phyloP scores from a whole-genome alignment of 202 grass and related monocot species.

The Cymbopogon flexuosus region DNA sequence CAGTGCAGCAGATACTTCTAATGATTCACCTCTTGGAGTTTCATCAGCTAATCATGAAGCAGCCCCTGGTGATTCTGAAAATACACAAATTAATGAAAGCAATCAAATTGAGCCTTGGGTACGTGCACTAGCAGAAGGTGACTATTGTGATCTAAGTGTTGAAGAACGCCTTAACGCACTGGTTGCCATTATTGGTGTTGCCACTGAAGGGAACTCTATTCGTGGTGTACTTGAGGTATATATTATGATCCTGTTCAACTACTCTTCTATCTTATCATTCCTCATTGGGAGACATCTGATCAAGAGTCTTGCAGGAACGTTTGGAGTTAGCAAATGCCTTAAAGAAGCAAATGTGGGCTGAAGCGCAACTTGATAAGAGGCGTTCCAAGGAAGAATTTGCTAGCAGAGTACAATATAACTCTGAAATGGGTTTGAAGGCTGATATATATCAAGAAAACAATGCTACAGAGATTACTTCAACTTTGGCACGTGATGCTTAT shows the following conservation, averaged over 20 bases:
- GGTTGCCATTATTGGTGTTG: conserved; percentile 71
- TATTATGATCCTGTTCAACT: conserved; percentile 11
- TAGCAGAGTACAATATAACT: conserved; percentile 58
- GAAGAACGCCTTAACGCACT: conserved; percentile 87
- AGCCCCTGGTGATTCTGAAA: conserved; percentile 44
- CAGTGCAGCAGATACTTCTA: conserved; percentile 28
- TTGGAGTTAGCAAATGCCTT: conserved; percentile 90
- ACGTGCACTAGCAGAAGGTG: conserved; percentile 70
- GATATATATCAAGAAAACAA: conserved; percentile 54
- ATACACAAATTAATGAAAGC: conserved; percentile 76
- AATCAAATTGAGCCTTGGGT: conserved; percentile 84
- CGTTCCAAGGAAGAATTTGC: conserved; percentile 82
- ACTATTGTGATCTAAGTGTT: conserved; percentile 82
- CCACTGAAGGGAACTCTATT: conserved; percentile 83
- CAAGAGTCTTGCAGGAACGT: conserved; percentile 64
- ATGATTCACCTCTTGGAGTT: conserved; percentile 36
- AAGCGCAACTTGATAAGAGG: conserved; percentile 86
- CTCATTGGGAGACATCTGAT: conserved; percentile 29
- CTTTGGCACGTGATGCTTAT: conserved; percentile 37
- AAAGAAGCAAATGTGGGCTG: conserved; percentile 97
- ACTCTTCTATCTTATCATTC: conserved; percentile 18
- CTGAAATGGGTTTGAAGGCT: conserved; percentile 51
- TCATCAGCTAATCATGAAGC: conserved; percentile 48
- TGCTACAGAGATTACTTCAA: conserved; percentile 41
- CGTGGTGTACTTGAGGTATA: conserved; percentile 84